Base-by-base conservation (phyloP, 345 rosid genomes). In the Fremontodendron californicum region DNA sequence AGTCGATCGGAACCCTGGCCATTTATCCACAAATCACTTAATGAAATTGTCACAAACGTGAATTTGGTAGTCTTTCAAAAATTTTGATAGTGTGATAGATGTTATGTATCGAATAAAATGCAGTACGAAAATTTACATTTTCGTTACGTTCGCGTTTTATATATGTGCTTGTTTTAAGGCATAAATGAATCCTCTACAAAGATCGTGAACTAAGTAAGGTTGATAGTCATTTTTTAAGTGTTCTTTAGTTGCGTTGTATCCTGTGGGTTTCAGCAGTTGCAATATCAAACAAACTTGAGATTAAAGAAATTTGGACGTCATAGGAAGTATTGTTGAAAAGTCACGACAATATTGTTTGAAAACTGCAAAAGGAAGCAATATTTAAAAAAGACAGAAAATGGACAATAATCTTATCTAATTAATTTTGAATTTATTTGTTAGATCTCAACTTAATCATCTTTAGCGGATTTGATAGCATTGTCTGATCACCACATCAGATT, bases 241-340 rank as follows among this genome's bases (percentile, higher is more conserved):
- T 27, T 31, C 16, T 9, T 31, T 67, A 2, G 57, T 46, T 45
- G 39, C 37, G 23, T 70, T 8, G 40, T 52, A 46, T 42, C n/a
- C 33, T 67, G 0, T 4, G 3, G 33, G 35, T 42, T 67, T 67
- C 33, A 67, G 18, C 52, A 23, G 52, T 42, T 67, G 35, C 29
- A 21, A 11, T 54, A 54, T 73, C 45, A 73, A 46, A 49, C 73
- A 76, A 80, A 60, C 85, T 84, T 82, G 76, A 54, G 23, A 65
- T n/a, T 46, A 46, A 84, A 84, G 84, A 71, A 79, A 81, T 29
- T 64, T 55, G n/a, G 2, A 33, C 27, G 79, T 70, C 74, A 42
- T 66, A n/a, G 57, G 10, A 67, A 73, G 9, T 42, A n/a, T 67
- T 46, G 84, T 79, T 78, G 75, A 74, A 35, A 67, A n/a, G 87